Conservation (phyloP, 2,329 filamentous ascomycete species). For the Colletotrichum abscissum region DNA sequence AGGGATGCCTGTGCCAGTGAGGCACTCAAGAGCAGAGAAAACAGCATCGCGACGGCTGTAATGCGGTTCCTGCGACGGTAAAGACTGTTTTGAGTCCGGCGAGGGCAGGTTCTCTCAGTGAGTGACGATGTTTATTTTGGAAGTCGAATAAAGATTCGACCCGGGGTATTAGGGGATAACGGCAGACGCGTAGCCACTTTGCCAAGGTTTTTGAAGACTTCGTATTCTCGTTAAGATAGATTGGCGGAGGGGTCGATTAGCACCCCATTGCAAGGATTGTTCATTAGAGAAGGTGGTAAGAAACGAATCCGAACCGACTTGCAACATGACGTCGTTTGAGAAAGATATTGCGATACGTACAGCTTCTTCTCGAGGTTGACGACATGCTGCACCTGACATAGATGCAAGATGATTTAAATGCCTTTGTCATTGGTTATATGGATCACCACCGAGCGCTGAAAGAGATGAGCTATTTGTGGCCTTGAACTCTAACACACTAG, state of each 20-base stretch:
- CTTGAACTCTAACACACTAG: not conserved
- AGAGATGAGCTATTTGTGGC: not conserved
- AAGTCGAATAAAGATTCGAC: no score
- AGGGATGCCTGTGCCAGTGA: not conserved
- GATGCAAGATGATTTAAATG: accelerated
- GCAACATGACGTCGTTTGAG: no score
- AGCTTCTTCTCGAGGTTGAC: not conserved
- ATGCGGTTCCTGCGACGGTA: not conserved
- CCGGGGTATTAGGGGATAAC: no score
- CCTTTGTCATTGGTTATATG: not conserved
- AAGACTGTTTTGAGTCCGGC: not conserved
- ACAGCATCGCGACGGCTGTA: not conserved
- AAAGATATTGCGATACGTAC: not conserved
- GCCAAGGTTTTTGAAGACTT: not conserved
- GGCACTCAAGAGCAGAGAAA: not conserved
- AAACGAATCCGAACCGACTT: not conserved
- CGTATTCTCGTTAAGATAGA: not conserved
- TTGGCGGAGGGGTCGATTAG: not conserved
- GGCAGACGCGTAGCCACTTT: not conserved
- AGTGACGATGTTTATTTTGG: no score
- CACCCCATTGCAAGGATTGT: not conserved
- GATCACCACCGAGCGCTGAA: not conserved
- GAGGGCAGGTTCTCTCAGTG: not conserved
- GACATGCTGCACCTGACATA: not conserved
- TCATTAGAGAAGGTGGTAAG: not conserved